Evolutionary conservation across 192 early-diverging fungal genomes (phyloP), one percentile per base, ranked within the genome.

Genomic region (Coemansia biformis): DNA sequence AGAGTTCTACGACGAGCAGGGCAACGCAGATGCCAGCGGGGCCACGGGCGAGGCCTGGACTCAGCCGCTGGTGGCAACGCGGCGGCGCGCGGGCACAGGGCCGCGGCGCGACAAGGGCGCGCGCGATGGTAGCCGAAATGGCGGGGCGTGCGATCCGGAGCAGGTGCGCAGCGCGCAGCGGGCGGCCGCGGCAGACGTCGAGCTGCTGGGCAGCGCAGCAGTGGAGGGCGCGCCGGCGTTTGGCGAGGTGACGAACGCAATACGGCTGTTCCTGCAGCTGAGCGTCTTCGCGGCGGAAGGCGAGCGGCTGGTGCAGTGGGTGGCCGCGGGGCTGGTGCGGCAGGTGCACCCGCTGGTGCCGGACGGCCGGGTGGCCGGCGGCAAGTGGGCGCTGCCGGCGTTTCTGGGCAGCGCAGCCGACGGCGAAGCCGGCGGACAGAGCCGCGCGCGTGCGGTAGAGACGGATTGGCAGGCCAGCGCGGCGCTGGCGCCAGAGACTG

Each of bases 241-340:
- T 41, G 63, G 43, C 7, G 42, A 55, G 38, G 46, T 45, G 10
- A 48, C 66, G 2, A 77, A 77, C 30, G 46, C 68, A 0, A 45
- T 72, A 10, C 39, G 63, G 31, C 46, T 77, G 47, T 71, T 57
- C 42, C 36, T 77, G 47, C 51, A 67, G 53, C 66, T 77, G 28
- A 59, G 59, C 29, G 59, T 69, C 33, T 72, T 77, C 48, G 40
- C 43, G 5, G 57, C 44, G 0, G 61, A 65, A 1, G 57, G 35
- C 16, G 76, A 78, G 54, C 54, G 63, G 18, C 53, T 78, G 43
- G 33, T 64, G 37, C 59, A 51, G 5, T 78, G 76, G 76, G 58
- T 73, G 14, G 64, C 76, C 2, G 57, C 64, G 7, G 61, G 64
- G 21, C 26, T 67, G 36, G 46, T 73, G 26, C 51, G 45, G 17